Conservation (phyloP, 768 basidiomycete species). For the Favolaschia claudopus region DNA sequence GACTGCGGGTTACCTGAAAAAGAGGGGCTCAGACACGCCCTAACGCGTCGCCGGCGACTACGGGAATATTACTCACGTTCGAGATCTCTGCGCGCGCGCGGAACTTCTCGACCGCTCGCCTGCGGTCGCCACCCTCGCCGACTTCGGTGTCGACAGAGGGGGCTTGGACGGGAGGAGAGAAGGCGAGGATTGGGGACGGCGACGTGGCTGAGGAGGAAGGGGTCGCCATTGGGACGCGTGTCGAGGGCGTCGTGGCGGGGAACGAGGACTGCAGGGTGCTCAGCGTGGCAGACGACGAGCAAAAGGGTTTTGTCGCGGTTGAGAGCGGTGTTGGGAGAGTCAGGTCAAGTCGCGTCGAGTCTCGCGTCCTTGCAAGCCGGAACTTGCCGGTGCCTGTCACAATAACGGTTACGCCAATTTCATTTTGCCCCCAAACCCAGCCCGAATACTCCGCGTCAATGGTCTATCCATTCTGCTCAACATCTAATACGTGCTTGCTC, state of each 20-base stretch:
- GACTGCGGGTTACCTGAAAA: constrained; percentile 79
- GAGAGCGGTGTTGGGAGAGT: no score
- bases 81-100: constrained; percentile 81
- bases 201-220: constrained; percentile 85
- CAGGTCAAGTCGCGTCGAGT: no score
- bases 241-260: constrained; percentile 42
- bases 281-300: no score
- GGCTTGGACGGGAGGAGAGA: constrained; percentile 54
- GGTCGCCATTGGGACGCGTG: constrained; percentile 71
- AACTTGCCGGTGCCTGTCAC: no score
- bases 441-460: no score
- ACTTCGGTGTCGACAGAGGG: constrained; percentile 45
- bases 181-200: constrained; percentile 77
- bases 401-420: no score
- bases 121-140: constrained; percentile 64
- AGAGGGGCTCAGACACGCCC: constrained; percentile 32
- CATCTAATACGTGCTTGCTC: no score
- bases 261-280: constrained; percentile 43
- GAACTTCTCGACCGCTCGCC: constrained; percentile 77
- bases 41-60: neutral
- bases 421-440: no score
- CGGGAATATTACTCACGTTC: constrained; percentile 79
- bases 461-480: no score
- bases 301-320: no score
- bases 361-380: no score